Evolutionary conservation across 2,329 filamentous ascomycete species (phyloP).

Genomic region (Trichoderma sp.): DNA sequence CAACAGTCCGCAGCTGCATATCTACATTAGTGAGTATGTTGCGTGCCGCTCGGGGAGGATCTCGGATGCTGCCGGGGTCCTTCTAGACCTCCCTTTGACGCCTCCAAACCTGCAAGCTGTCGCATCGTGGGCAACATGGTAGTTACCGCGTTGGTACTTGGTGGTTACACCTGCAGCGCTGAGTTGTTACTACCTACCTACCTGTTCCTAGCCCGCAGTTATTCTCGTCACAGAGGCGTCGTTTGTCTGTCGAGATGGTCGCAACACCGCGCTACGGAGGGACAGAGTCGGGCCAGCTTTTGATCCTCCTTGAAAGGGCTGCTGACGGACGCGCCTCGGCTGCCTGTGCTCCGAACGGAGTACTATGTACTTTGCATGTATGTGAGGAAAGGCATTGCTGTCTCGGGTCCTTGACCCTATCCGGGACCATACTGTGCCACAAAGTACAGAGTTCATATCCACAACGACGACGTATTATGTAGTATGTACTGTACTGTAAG

Average conservation of each 20-base stretch:
- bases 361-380: no score
- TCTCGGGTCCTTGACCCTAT: not conserved
- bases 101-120: not conserved
- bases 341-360: no score
- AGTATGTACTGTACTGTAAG: no score
- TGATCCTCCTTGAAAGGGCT: not conserved
- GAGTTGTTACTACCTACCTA: not conserved
- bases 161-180: not conserved
- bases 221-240: not conserved
- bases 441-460: not conserved
- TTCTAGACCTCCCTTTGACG: conserved; percentile 3
- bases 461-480: not conserved
- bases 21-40: not conserved
- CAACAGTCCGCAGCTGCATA: conserved; percentile 1
- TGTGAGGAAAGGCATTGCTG: not conserved
- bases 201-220: not conserved
- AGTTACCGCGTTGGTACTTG: not conserved
- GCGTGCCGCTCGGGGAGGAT: conserved; percentile 14
- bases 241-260: not conserved
- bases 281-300: not conserved
- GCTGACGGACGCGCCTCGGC: not conserved
- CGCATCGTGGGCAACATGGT: not conserved
- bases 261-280: not conserved
- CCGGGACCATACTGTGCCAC: not conserved
- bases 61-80: conserved; percentile 16